A percentile compares a stretch with the other conserved stretches of the same genome.
Evolutionary conservation across 371 early-diverging fungal genomes (phyloP).

Genomic region (Smittium culicis): DNA sequence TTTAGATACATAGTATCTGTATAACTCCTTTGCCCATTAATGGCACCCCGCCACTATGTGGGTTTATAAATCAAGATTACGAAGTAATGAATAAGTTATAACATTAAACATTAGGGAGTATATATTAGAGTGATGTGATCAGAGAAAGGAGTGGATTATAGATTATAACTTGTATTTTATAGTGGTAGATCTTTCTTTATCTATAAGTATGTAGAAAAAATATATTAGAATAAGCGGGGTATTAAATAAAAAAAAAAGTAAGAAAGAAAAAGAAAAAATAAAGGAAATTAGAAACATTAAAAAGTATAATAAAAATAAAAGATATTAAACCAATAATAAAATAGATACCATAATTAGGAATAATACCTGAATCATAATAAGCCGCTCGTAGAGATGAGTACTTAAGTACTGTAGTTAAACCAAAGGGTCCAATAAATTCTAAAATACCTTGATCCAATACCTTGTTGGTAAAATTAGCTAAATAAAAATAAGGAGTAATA

Average conservation of each 20-base stretch:
- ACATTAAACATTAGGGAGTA: too few relatives aligned
- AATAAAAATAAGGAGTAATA: conserved; percentile 33
- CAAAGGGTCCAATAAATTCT: conserved; percentile 34
- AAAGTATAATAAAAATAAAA: conserved; percentile 32
- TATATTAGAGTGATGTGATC: too few relatives aligned
- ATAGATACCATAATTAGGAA: conserved; percentile 31
- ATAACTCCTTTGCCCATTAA: too few relatives aligned
- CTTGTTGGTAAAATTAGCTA: conserved; percentile 33
- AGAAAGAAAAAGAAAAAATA: conserved; percentile 19
- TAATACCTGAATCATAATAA: conserved; percentile 34
- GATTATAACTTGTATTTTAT: too few relatives aligned
- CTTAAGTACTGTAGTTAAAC: conserved; percentile 33
- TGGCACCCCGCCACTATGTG: too few relatives aligned
- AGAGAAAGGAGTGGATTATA: too few relatives aligned
- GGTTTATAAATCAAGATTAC: too few relatives aligned
- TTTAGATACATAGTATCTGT: too few relatives aligned
- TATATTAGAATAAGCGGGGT: conserved; percentile 10
- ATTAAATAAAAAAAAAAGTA: conserved; percentile 19
- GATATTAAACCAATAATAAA: conserved; percentile 29
- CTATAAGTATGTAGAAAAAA: conserved; percentile 10
- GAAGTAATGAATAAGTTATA: too few relatives aligned
- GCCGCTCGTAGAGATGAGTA: conserved; percentile 30
- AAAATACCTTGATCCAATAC: conserved; percentile 34
- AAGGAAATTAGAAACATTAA: conserved; percentile 17
- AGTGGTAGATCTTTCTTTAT: too few relatives aligned